phyloP scores from a whole-genome alignment of 2,329 filamentous ascomycete genomes.

The Fusarium sp. region DNA sequence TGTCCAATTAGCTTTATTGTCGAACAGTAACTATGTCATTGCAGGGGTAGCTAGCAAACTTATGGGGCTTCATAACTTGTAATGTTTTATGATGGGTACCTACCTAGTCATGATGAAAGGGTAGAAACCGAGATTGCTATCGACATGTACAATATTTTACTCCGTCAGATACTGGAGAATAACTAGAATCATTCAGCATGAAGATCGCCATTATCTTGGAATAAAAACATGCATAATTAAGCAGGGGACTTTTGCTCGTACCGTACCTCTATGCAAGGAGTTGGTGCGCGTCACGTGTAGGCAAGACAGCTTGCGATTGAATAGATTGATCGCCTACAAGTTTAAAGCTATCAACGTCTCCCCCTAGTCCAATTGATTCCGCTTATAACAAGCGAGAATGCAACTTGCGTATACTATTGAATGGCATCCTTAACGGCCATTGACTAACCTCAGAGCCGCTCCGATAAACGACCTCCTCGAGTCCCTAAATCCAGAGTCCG shows the following conservation, averaged over 20 bases:
- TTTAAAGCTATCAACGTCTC: neutral
- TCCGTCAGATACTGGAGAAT: neutral
- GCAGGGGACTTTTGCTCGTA: neutral
- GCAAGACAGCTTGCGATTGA: conserved; percentile 21
- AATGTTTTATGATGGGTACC: neutral
- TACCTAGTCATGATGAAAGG: neutral
- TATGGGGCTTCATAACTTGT: conserved; percentile 12
- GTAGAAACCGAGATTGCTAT: neutral
- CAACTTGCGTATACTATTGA: conserved; percentile 13
- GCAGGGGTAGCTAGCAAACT: neutral
- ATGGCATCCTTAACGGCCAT: conserved; percentile 22
- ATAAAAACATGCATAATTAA: neutral
- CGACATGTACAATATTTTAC: neutral
- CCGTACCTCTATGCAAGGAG: conserved; percentile 17
- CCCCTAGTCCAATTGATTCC: neutral
- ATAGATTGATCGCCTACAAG: neutral
- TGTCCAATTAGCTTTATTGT: neutral
- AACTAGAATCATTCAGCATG: neutral
- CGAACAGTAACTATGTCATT: neutral
- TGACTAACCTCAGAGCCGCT: conserved; percentile 7
- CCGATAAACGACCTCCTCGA: neutral
- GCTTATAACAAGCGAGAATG: conserved; percentile 24
- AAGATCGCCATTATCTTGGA: neutral
- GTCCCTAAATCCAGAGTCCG: neutral
- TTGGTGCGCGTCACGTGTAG: conserved; percentile 36